Percentiles rank a stretch among this genome's conserved stretches.
These are phyloP conservation scores for Neohortaea acidophila DNA, from an alignment of 495 filamentous ascomycete genomes.

Conservation along the genomic window DNA sequence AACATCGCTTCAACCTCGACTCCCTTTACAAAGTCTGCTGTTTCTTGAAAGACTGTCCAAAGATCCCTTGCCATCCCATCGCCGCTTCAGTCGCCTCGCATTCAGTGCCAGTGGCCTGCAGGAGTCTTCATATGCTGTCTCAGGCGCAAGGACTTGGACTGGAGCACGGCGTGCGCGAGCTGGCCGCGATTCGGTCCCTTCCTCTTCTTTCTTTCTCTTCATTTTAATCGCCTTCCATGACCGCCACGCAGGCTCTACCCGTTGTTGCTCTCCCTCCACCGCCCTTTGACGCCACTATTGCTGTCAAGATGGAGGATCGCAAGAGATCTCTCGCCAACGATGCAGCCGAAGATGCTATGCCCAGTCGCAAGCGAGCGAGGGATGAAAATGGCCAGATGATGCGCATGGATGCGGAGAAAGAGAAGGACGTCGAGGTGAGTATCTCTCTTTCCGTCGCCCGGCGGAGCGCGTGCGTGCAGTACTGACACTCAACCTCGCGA, in stretches of 20 bases:
- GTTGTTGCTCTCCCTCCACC: conserved; percentile 48
- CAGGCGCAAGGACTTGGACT: no score
- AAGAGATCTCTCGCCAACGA: conserved; percentile 68
- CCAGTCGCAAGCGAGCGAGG: conserved; percentile 62
- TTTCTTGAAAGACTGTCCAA: no score
- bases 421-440: conserved; percentile 78
- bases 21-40: no score
- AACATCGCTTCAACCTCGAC: no score
- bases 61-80: no score
- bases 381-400: conserved; percentile 20
- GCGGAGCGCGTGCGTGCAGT: background rate
- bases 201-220: no score
- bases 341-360: conserved; percentile 55
- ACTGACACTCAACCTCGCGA: conserved; percentile 2
- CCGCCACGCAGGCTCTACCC: conserved; percentile 57
- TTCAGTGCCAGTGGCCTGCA: no score
- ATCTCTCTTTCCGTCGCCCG: conserved; percentile 6
- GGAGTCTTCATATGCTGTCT: no score
- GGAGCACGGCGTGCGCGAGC: no score
- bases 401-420: conserved; percentile 20
- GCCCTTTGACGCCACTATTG: conserved; percentile 35
- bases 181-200: no score
- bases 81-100: no score
- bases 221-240: conserved; percentile 38
- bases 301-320: conserved; percentile 93